Evolutionary conservation across 108 stramenopile species (phyloP), one percentile per base, ranked within the genome.

Genomic region (Cafeteria roenbergensis): DNA sequence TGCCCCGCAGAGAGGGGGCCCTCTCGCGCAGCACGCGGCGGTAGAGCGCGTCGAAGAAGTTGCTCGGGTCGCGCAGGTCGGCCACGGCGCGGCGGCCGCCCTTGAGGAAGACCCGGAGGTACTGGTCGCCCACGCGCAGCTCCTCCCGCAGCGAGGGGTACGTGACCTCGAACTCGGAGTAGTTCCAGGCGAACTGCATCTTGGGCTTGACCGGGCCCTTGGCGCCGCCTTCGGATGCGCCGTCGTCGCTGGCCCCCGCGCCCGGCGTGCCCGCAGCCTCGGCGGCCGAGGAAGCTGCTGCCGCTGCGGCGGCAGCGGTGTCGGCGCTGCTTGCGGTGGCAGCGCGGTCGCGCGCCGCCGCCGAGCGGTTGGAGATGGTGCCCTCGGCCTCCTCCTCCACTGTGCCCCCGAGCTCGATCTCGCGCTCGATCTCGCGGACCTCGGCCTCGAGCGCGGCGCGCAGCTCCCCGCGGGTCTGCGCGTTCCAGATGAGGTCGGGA

Each of bases 401-500:
- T 0, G 81, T 79, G n/a, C 68, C 66, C 1, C 80, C 67, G 21
- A 83, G 74, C 51, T 82, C 81, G 12, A 75, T 79, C 54, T 82
- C 80, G 32, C 80, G 55, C 48, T 82, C 60, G 48, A 86, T 75
- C 34, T 71, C 75, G 42, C 73, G 68, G 51, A 86, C 75, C 70
- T 88, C 88, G 52, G 69, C 63, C 56, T 88, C 85, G 38, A 88
- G 54, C 30, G 84, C 79, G 57, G 81, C 84, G 12, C 85, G 82
- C 12, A 88, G 73, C 57, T 88, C 88, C 28, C 77, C 55, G 54
- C 88, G 65, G 0, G 85, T 86, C 57, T 88, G 81, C 53, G 82
- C 80, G 65, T 84, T 85, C 88, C 88, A 88, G 50, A 88, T 82
- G 29, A 88, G 66, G 78, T 88, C 88, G 17, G 88, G 80, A 14